phyloP scores from a whole-genome alignment of 495 filamentous ascomycete species.

The Xylaria nigripes region DNA sequence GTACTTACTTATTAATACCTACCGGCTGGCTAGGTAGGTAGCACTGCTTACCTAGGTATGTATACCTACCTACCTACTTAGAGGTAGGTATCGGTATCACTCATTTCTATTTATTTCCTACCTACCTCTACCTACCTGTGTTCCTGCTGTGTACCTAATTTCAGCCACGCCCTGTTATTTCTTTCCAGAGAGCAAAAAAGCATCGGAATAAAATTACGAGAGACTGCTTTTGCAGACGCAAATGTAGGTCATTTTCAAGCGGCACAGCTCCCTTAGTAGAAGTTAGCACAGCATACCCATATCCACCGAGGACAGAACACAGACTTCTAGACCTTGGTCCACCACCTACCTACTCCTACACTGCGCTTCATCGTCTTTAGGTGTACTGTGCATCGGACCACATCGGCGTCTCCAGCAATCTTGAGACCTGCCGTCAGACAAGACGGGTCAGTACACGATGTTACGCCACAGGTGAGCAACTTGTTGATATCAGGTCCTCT shows the following conservation, averaged over 20 bases:
- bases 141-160: neutral
- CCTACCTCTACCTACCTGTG: too few relatives aligned
- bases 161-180: neutral
- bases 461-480: constrained; percentile 11
- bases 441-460: neutral
- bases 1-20: too few relatives aligned
- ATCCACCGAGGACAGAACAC: neutral
- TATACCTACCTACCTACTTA: too few relatives aligned
- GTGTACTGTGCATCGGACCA: neutral
- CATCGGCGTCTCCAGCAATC: neutral
- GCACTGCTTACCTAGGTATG: too few relatives aligned
- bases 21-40: neutral
- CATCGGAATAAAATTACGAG: neutral
- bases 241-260: neutral
- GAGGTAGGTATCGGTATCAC: too few relatives aligned
- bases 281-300: too few relatives aligned
- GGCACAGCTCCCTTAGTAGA: neutral
- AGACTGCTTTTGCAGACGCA: neutral
- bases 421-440: constrained; percentile 7
- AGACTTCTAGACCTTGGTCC: too few relatives aligned
- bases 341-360: too few relatives aligned
- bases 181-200: neutral
- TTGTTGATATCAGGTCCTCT: neutral
- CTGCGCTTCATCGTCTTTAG: neutral
- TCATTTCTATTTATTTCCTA: too few relatives aligned